Percentiles rank a stretch among this genome's conserved stretches.
phyloP scores from a whole-genome alignment of 306 rosid species.

The Sophora flavescens region DNA sequence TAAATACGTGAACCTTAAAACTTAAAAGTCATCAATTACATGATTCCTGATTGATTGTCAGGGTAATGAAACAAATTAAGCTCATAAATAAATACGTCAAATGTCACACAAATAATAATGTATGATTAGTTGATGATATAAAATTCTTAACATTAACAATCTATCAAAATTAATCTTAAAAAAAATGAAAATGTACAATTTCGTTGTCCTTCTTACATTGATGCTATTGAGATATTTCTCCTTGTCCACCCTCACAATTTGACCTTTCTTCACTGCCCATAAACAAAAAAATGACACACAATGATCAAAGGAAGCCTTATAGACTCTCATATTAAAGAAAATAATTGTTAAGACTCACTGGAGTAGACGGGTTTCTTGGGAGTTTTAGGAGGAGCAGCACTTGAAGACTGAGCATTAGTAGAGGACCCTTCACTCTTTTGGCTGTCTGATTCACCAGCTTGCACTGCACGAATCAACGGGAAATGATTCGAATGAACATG shows the following conservation, averaged over 20 bases:
- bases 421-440: slow-evolving; percentile 59
- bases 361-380: slow-evolving; percentile 90
- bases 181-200: not conserved
- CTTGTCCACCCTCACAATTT: slow-evolving; percentile 95
- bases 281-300: slow-evolving; percentile 1
- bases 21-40: too few relatives aligned
- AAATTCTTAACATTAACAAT: too few relatives aligned
- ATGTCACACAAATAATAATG: too few relatives aligned
- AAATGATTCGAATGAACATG: slow-evolving; percentile 34
- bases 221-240: slow-evolving; percentile 90
- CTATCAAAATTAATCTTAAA: not conserved
- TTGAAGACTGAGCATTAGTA: slow-evolving; percentile 66
- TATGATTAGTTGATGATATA: too few relatives aligned
- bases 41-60: too few relatives aligned
- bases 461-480: slow-evolving; percentile 62
- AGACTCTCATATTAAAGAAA: not conserved
- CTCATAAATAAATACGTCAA: too few relatives aligned
- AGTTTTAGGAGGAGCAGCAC: slow-evolving; percentile 55
- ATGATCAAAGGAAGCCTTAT: not conserved
- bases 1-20: too few relatives aligned
- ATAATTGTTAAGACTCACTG: slow-evolving; percentile 53
- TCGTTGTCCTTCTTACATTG: slow-evolving; percentile 60
- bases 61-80: too few relatives aligned
- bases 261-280: slow-evolving; percentile 97
- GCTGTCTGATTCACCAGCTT: slow-evolving; percentile 62